Conservation (phyloP, 495 filamentous ascomycete genomes). For the Tuber indicum region DNA sequence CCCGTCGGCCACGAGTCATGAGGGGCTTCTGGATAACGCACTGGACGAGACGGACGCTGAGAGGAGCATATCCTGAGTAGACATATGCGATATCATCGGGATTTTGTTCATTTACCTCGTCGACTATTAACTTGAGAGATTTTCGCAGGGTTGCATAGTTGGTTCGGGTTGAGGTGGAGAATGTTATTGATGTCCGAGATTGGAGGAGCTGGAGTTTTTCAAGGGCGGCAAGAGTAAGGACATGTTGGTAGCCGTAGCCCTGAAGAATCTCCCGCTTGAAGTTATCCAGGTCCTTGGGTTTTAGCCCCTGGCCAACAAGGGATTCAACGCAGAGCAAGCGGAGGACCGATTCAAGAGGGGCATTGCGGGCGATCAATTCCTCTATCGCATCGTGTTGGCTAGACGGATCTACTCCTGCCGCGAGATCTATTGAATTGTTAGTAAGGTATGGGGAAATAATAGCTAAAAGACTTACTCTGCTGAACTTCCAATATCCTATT, state of each 20-base stretch:
- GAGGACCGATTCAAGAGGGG: constrained; percentile 69
- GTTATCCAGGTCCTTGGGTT: constrained; percentile 74
- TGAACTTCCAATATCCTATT: constrained; percentile 84
- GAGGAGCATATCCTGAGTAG: constrained; percentile 91
- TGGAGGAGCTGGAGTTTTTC: constrained; percentile 84
- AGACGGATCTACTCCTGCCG: constrained; percentile 80
- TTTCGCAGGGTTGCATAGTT: constrained; percentile 86
- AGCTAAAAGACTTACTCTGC: constrained; percentile 53
- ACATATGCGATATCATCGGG: constrained; percentile 95
- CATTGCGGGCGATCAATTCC: constrained; percentile 82
- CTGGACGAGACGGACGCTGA: constrained; percentile 91
- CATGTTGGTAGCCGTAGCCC: constrained; percentile 89
- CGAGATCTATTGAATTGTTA: constrained; percentile 51
- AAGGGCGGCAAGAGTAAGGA: constrained; percentile 79
- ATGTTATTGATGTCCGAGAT: constrained; percentile 55
- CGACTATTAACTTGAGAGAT: constrained; percentile 78
- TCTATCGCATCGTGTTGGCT: constrained; percentile 85
- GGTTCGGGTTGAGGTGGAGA: constrained; percentile 56
- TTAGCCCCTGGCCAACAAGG: constrained; percentile 79
- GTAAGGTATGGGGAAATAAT: constrained; percentile 15
- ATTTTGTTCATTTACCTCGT: constrained; percentile 95
- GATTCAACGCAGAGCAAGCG: constrained; percentile 86
- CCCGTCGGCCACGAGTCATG: constrained; percentile 45
- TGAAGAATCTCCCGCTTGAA: constrained; percentile 84
- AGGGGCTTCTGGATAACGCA: constrained; percentile 75